A percentile compares a stretch with the other conserved stretches of the same genome.
Evolutionary conservation across 2,329 filamentous ascomycete species (phyloP).

Genomic region (Cladophialophora psammophila): DNA sequence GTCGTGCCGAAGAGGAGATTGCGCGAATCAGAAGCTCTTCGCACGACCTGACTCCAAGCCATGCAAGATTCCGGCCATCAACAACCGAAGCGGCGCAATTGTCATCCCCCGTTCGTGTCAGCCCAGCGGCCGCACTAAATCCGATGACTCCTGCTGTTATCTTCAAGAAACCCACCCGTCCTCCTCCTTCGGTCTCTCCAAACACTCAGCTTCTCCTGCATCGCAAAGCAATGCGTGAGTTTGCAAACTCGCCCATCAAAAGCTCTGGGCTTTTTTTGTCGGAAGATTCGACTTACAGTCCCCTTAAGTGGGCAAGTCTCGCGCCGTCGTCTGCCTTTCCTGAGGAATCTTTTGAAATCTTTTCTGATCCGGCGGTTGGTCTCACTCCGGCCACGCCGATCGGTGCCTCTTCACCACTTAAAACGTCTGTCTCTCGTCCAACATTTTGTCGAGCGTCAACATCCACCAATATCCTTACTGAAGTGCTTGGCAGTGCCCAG

Average conservation of each 20-base stretch:
- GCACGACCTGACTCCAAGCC: slow-evolving; percentile 80
- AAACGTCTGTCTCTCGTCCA: slow-evolving; percentile 58
- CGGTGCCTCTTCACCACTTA: slow-evolving; percentile 61
- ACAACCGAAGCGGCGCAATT: slow-evolving; percentile 29
- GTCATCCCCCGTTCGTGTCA: slow-evolving; percentile 37
- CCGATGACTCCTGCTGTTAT: slow-evolving; percentile 48
- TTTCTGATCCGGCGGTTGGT: slow-evolving; percentile 53
- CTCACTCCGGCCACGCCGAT: slow-evolving; percentile 48
- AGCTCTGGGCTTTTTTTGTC: slow-evolving; percentile 51
- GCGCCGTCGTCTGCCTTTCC: slow-evolving; percentile 48
- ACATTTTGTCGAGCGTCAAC: slow-evolving; percentile 59
- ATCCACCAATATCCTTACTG: slow-evolving; percentile 58
- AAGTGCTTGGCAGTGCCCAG: slow-evolving; percentile 51
- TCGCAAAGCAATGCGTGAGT: slow-evolving; percentile 78
- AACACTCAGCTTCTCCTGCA: slow-evolving; percentile 92
- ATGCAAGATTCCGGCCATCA: slow-evolving; percentile 59
- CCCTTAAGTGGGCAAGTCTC: slow-evolving; percentile 60
- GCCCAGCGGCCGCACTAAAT: slow-evolving; percentile 22
- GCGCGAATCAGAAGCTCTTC: slow-evolving; percentile 89
- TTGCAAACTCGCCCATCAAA: slow-evolving; percentile 78
- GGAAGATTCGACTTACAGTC: slow-evolving; percentile 53
- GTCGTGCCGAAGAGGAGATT: slow-evolving; percentile 94
- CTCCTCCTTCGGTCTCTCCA: slow-evolving; percentile 82
- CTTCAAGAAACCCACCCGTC: slow-evolving; percentile 74
- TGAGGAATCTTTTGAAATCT: slow-evolving; percentile 64